These are phyloP conservation scores for Pestalotiopsis sp. DNA, from an alignment of 2,329 filamentous ascomycete genomes.

Conservation along the genomic window DNA sequence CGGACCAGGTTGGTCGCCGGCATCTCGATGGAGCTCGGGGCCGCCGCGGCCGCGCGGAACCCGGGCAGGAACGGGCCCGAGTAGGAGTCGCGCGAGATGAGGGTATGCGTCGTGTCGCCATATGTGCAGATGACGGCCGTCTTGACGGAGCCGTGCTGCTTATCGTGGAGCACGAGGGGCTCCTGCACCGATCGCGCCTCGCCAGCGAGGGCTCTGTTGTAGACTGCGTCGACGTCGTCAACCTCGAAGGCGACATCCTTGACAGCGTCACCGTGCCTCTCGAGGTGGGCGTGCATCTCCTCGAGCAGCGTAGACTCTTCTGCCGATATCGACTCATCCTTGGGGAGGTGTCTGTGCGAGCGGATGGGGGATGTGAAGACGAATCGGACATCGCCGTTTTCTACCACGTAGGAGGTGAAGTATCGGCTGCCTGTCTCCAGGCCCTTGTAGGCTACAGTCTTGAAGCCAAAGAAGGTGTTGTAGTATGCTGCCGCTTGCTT, in stretches of 20 bases:
- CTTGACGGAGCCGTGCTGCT: constrained; percentile 67
- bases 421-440: constrained; percentile 85
- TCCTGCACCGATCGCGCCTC: constrained; percentile 65
- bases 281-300: constrained; percentile 82
- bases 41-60: constrained; percentile 61
- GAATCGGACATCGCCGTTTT: constrained; percentile 77
- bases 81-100: constrained; percentile 76
- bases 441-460: constrained; percentile 79
- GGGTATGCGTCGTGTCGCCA: constrained; percentile 92
- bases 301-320: constrained; percentile 68
- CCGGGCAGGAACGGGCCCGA: constrained; percentile 81
- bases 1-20: constrained; percentile 70
- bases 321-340: constrained; percentile 62
- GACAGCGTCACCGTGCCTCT: constrained; percentile 88
- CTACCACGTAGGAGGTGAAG: constrained; percentile 82
- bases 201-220: constrained; percentile 69
- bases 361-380: constrained; percentile 83
- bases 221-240: constrained; percentile 83
- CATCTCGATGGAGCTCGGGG: constrained; percentile 45
- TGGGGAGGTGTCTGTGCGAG: constrained; percentile 55
- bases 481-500: constrained; percentile 94
- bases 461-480: constrained; percentile 84
- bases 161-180: constrained; percentile 58
- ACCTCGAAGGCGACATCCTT: constrained; percentile 97
- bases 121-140: constrained; percentile 88